These are phyloP conservation scores for Aristolochia californica DNA, from an alignment of 164 flowering plant genomes.

Conservation along the genomic window DNA sequence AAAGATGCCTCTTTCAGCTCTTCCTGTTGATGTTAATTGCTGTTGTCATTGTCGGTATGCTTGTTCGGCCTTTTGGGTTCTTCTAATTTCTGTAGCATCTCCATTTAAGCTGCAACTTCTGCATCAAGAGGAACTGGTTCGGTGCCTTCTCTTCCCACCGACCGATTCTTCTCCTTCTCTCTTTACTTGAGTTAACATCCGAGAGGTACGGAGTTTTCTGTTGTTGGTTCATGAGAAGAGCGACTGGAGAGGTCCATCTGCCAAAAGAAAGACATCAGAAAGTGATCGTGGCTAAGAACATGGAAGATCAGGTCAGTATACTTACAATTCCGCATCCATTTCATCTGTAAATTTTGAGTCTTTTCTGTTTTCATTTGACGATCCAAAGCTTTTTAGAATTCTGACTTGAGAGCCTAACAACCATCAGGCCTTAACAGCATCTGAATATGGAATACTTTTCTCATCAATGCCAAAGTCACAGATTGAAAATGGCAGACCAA, in stretches of 20 bases:
- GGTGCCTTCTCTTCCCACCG: constrained; percentile 9
- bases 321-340: background rate
- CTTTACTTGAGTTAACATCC: background rate
- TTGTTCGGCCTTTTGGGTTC: constrained; percentile 9
- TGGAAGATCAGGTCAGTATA: constrained; percentile 17
- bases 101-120: background rate
- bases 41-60: constrained; percentile 16
- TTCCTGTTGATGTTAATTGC: constrained; percentile 5
- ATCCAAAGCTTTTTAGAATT: background rate
- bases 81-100: constrained; percentile 8
- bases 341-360: background rate
- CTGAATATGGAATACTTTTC: constrained; percentile 18
- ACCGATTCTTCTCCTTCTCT: constrained; percentile 1
- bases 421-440: constrained; percentile 26
- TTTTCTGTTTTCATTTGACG: background rate
- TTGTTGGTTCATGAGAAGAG: constrained; percentile 6
- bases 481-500: constrained; percentile 35
- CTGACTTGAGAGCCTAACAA: background rate
- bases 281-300: constrained; percentile 13
- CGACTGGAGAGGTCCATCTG: background rate
- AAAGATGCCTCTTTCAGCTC: no score
- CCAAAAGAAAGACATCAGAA: background rate
- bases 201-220: background rate
- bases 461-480: constrained; percentile 28
- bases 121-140: no score